Base-by-base conservation (phyloP, 805 yeast genomes). In the Yarrowia keelungensis region DNA sequence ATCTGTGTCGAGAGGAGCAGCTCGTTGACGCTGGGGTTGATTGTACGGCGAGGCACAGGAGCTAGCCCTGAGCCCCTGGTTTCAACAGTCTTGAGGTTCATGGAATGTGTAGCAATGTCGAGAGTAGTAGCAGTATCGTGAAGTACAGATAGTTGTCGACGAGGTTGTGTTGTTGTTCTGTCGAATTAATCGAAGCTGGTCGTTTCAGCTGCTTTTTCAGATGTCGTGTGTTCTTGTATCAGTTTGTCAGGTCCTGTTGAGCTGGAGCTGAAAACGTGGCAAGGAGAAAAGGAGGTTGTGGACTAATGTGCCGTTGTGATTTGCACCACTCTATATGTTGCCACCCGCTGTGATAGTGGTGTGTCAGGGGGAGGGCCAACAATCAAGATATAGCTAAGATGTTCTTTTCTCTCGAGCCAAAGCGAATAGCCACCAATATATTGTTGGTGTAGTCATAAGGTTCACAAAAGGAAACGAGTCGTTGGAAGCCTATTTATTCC, bases 361-460 rank as follows among this genome's bases (percentile, higher is more conserved):
- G 22, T 5, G 32, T 3, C 32, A 26, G 32, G 32, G 32, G 32
- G 32, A 11, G 15, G 47, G 49, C 39, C 64, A 43, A 11, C 39
- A 26, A 12, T 42, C 62, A 12, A n/a, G 10, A 9, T 9, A 10
- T n/a, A 56, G 49, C 39, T n/a, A 56, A 47, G 10, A 46, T 46
- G 47, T 11, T 26, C 8, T 26, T 53, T 39, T 53, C 10, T 38
- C 32, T 26, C 32, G 45, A 4, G 15, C 39, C 45, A 56, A 56
- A 56, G 64, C 64, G 64, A 56, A 56, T 56, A 56, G 64, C 49
- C 47, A 56, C 64, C 64, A 42, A 56, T 56, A 56, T 56, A 56
- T 56, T 56, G 64, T 22, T 39, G 64, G 64, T 56, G 64, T 56
- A 42, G 64, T 56, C 32, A 56, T 56, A 26, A 56, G 12, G 39